phyloP scores from a whole-genome alignment of 176 grass and related monocot genomes.

The Rhipidocladum racemiflorum region DNA sequence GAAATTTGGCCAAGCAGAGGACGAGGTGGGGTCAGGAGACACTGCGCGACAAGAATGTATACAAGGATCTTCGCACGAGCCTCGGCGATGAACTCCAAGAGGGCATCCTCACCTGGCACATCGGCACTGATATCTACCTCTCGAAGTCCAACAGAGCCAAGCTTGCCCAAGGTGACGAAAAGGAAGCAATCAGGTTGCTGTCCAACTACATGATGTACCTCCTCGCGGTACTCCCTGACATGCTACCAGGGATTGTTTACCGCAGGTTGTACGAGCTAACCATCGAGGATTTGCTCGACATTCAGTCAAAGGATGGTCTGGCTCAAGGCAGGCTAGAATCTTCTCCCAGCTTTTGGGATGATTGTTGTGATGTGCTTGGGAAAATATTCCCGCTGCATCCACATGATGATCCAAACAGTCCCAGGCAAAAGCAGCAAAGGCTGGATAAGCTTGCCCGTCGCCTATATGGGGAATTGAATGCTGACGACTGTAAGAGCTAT shows the following conservation, averaged over 20 bases:
- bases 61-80: not conserved
- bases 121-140: constrained; percentile 18
- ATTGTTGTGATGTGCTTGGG: too few relatives aligned
- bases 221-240: not conserved
- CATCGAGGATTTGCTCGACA: not conserved
- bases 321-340: not conserved
- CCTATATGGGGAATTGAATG: not conserved
- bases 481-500: not conserved
- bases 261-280: not conserved
- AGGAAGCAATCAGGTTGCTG: not conserved
- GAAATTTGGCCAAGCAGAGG: not conserved
- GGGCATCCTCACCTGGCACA: constrained; percentile 16
- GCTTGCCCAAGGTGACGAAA: too few relatives aligned
- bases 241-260: not conserved
- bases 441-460: not conserved
- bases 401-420: not conserved
- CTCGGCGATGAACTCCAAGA: not conserved
- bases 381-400: not conserved
- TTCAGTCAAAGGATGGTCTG: too few relatives aligned
- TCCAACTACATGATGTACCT: constrained; percentile 33
- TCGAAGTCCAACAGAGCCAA: not conserved
- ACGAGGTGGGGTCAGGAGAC: not conserved
- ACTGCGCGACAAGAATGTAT: accelerated
- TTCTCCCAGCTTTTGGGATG: not conserved
- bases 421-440: not conserved